Base-by-base conservation (phyloP, 108 stramenopile genomes). In the Cylindrotheca closterium region DNA sequence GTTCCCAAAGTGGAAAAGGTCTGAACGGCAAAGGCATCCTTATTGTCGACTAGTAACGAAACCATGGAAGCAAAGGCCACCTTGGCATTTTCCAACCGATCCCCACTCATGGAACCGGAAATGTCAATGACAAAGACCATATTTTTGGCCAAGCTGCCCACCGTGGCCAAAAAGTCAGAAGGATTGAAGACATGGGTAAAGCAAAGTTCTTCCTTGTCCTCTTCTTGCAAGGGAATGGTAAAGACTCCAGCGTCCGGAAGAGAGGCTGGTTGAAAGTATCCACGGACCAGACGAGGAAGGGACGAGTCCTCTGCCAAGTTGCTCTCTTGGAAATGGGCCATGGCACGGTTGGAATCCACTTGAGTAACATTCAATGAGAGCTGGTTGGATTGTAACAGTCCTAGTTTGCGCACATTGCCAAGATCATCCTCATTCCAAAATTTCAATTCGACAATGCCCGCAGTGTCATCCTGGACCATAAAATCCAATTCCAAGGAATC, bases 111-210 rank as follows among this genome's bases (percentile, higher is more conserved):
- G 21, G 46, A 48, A 18, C 60, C 60, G 15, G 60, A 62, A 0
- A 62, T 3, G 28, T 62, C 60, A 48, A 62, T 62, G 24, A 62
- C 60, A 49, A 62, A 62, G 17, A 62, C 51, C 0, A 64, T 64
- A 5, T 51, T 53, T 22, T 33, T 29, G 1, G 63, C 51, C 51
- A 64, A 53, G 0, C 27, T 19, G 22, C 47, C 45, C 19, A 26
- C 8, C 25, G 42, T 25, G 3, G 27, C 37, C 22, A 61, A 47
- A 26, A 46, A 61, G 23, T 42, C 28, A 33, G 42, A 25, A 18
- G 60, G 57, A 32, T 58, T 58, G 30, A 58, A 58, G 32, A 58
- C 31, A 8, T 58, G 57, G 17, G 32, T 58, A 18, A 58, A 58
- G 32, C 57, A 58, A 23, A 12, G 21, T 4, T 30, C 30, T 30